Evolutionary conservation across 2,329 filamentous ascomycete species (phyloP), one percentile per base, ranked within the genome.

Genomic region (Bretziella fagacearum): DNA sequence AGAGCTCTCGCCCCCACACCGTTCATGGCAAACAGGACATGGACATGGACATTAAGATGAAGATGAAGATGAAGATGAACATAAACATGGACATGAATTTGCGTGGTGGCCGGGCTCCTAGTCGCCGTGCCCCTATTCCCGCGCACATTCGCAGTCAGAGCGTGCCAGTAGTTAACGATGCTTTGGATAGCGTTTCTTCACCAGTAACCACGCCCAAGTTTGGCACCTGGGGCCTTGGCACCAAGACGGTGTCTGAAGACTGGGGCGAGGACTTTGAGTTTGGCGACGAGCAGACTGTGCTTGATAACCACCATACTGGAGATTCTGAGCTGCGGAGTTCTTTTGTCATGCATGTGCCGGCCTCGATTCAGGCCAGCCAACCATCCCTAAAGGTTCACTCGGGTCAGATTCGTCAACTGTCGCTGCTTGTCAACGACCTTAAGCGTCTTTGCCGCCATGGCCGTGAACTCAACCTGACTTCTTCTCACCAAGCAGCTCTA

Each of bases 251-350:
- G 8, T 87, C 80, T 52, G 84, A 93, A 58, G 84, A 91, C 56
- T 93, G 84, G 84, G 84, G 89, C 55, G 82, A 87, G 53, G 84
- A 93, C 59, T 91, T 93, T 55, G 82, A 89, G 51, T 87, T 89
- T 57, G 71, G 71, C 6, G 49, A 51, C 15, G 65, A 64, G 22
- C 59, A 68, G 26, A 65, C 63, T 36, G 56, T 61, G 29, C 58
- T 52, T 3, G 60, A 60, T n/a, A 58, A 60, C 30, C 61, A 60
- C 27, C 60, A 58, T 23, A 59, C 60, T 22, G 60, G 59, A 3
- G 55, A 56, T 27, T 51, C 49, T 18, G 52, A 53, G 32, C 23
- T 46, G 3, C 50, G 17, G 53, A 58, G 49, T 46, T 56, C 20
- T 62, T 64, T 53, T 57, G 60, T 33, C 60, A 81, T 85, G 75